Conservation (phyloP, 2,329 filamentous ascomycete genomes). For the Aureobasidium melanogenum region DNA sequence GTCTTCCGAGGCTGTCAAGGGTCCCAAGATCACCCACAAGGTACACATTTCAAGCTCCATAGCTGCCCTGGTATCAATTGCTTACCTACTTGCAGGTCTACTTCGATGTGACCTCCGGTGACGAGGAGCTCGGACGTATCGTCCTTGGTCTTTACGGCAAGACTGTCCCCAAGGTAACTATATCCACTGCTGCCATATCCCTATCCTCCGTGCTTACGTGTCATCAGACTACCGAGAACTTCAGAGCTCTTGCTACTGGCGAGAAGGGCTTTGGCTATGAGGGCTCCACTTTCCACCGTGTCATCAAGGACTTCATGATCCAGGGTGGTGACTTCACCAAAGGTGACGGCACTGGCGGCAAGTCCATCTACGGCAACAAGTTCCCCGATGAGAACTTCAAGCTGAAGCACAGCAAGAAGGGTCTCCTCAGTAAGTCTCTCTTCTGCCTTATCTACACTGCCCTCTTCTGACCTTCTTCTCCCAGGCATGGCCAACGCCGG, state of each 20-base stretch:
- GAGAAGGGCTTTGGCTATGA: constrained; percentile 81
- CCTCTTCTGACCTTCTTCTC: neutral
- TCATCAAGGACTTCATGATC: constrained; percentile 88
- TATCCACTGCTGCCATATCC: neutral
- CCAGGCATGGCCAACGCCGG: constrained; percentile 48
- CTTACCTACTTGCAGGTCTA: constrained; percentile 46
- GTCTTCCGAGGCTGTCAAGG: constrained; percentile 66
- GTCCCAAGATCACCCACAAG: constrained; percentile 89
- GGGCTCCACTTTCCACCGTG: constrained; percentile 77
- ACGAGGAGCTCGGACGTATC: constrained; percentile 63
- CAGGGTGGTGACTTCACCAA: constrained; percentile 84
- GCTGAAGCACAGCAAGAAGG: constrained; percentile 81
- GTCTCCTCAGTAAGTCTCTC: constrained; percentile 53
- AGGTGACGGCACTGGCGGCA: constrained; percentile 73
- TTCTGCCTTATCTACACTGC: neutral
- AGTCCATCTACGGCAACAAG: constrained; percentile 79
- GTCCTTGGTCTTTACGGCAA: constrained; percentile 81
- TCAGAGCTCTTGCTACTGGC: constrained; percentile 71
- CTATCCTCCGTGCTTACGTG: neutral
- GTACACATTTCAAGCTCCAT: constrained; percentile 31
- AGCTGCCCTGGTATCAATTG: neutral
- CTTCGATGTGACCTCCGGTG: constrained; percentile 75
- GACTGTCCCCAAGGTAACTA: constrained; percentile 63
- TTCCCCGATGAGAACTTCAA: constrained; percentile 93
- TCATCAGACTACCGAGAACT: constrained; percentile 58